Conservation (phyloP, 768 basidiomycete genomes). For the Mycena indigotica region DNA sequence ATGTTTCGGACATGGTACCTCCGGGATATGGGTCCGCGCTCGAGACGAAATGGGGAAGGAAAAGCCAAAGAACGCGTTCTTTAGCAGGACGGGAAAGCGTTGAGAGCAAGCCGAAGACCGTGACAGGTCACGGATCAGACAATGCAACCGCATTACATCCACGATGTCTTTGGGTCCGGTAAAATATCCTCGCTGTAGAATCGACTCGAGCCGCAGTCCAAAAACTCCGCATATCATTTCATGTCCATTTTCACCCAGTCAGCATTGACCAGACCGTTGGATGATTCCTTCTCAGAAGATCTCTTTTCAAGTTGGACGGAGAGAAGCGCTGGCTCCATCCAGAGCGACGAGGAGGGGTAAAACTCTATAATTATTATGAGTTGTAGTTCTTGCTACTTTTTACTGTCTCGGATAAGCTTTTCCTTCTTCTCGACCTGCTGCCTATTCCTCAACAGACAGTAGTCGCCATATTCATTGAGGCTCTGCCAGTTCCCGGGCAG, state of each 20-base stretch:
- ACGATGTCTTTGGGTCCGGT: too few species aligned
- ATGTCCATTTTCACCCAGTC: too few species aligned
- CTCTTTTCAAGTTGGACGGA: too few species aligned
- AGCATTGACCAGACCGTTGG: too few species aligned
- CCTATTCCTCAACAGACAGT: constrained; percentile 80
- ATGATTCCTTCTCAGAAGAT: too few species aligned
- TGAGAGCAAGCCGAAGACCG: neutral
- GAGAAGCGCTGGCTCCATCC: neutral
- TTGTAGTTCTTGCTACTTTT: neutral
- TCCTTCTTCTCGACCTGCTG: constrained; percentile 41
- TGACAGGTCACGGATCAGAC: too few species aligned
- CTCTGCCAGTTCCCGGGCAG: constrained; percentile 74
- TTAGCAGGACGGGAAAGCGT: neutral
- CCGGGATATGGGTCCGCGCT: neutral
- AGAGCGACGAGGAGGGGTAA: neutral
- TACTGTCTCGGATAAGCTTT: constrained; percentile 11
- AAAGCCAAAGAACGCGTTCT: neutral
- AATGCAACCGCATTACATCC: too few species aligned
- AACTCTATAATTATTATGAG: neutral
- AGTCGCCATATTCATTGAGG: constrained; percentile 83
- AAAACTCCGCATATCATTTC: too few species aligned
- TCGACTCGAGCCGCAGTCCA: too few species aligned
- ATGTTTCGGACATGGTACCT: neutral
- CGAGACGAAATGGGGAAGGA: neutral
- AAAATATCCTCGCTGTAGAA: too few species aligned